These are phyloP conservation scores for Suhomyces prunicola DNA, from an alignment of 805 yeast genomes.

Conservation along the genomic window DNA sequence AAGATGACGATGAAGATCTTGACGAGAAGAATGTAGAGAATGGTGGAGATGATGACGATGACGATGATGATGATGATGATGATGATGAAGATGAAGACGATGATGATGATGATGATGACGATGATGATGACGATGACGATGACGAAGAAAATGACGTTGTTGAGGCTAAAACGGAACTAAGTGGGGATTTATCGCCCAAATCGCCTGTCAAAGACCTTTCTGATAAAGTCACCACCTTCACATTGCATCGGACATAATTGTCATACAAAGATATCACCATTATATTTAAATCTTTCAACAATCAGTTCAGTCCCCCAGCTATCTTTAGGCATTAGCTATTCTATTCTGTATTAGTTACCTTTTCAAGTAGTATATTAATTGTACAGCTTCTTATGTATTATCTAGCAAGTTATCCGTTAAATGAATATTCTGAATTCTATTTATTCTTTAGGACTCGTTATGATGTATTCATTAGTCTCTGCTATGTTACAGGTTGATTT, in stretches of 20 bases:
- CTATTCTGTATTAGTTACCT: neutral
- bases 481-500: too few species aligned
- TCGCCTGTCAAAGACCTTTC: neutral
- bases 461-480: too few species aligned
- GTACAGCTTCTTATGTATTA: neutral
- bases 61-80: slow-evolving; percentile 32
- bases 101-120: slow-evolving; percentile 46
- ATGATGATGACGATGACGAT: slow-evolving; percentile 45
- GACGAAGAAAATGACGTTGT: slow-evolving; percentile 40
- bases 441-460: neutral
- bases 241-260: neutral
- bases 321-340: neutral
- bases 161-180: neutral
- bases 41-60: slow-evolving; percentile 24
- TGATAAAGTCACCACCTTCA: neutral
- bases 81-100: slow-evolving; percentile 35
- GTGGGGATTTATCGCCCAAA: neutral
- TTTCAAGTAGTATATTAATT: neutral
- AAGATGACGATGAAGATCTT: slow-evolving; percentile 48
- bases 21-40: slow-evolving; percentile 34
- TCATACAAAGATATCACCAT: neutral
- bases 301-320: too few species aligned
- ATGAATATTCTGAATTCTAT: too few species aligned
- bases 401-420: neutral
- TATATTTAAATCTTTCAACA: too few species aligned